Conservation (phyloP, 768 basidiomycete genomes). For the Rhodosporidiobolus sp. region DNA sequence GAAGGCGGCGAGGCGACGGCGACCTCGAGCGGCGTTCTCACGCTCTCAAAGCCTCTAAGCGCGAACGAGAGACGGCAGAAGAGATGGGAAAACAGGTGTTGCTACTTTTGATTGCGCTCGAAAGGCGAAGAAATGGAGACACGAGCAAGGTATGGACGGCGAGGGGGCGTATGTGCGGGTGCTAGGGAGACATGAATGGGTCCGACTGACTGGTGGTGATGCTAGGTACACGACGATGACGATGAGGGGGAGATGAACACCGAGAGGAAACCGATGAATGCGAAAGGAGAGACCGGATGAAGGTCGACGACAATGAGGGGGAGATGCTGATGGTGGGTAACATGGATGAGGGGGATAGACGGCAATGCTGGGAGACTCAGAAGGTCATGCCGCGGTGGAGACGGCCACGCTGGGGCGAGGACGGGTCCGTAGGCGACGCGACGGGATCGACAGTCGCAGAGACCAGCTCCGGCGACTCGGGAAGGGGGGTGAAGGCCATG, state of each 20-base stretch:
- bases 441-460: conserved; percentile 10
- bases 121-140: too few relatives aligned
- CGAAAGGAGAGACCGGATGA: background rate
- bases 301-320: background rate
- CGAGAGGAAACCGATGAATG: background rate
- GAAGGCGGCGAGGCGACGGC: too few relatives aligned
- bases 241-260: background rate
- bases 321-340: background rate
- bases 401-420: conserved; percentile 7
- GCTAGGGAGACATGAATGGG: too few relatives aligned
- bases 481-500: conserved; percentile 23
- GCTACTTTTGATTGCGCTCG: too few relatives aligned
- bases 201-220: too few relatives aligned
- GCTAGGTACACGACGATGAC: background rate
- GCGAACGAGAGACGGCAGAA: too few relatives aligned
- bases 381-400: conserved; percentile 33
- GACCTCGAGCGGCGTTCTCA: background rate
- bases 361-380: background rate
- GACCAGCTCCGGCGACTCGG: background rate
- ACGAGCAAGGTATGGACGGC: too few relatives aligned
- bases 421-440: background rate
- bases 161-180: too few relatives aligned
- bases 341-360: background rate
- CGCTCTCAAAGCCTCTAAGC: too few relatives aligned
- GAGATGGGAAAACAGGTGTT: too few relatives aligned